phyloP scores from a whole-genome alignment of 495 filamentous ascomycete species.

The Schizothecium vesticola region DNA sequence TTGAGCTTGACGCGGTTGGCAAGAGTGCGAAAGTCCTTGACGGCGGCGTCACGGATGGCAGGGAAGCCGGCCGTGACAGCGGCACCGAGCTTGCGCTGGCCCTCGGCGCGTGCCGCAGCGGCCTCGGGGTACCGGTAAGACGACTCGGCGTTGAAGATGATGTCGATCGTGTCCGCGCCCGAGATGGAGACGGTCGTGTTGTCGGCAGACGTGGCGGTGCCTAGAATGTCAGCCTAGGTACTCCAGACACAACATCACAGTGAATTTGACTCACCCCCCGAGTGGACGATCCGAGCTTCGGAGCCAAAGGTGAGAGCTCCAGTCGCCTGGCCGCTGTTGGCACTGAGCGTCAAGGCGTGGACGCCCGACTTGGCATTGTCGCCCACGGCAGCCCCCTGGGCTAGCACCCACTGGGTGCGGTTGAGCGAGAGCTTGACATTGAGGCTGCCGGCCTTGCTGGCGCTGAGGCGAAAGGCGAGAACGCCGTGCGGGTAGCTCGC shows the following conservation, averaged over 20 bases:
- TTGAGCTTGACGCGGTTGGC: slow-evolving; percentile 32
- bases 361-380: background rate
- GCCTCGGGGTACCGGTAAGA: slow-evolving; percentile 15
- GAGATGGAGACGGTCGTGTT: slow-evolving; percentile 13
- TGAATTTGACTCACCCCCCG: background rate
- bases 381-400: background rate
- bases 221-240: background rate
- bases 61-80: slow-evolving; percentile 11
- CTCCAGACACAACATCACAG: slow-evolving; percentile 6
- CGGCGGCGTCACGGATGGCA: slow-evolving; percentile 13
- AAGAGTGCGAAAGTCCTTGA: slow-evolving; percentile 12
- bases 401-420: slow-evolving; percentile 13
- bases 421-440: slow-evolving; percentile 30
- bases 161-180: slow-evolving; percentile 17
- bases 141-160: slow-evolving; percentile 21
- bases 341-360: background rate
- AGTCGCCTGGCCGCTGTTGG: slow-evolving; percentile 11
- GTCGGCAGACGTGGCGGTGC: slow-evolving; percentile 19
- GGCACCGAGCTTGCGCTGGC: slow-evolving; percentile 22
- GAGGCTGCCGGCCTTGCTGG: slow-evolving; percentile 10
- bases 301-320: slow-evolving; percentile 11
- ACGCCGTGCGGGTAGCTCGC: slow-evolving; percentile 39
- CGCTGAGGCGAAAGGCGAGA: slow-evolving; percentile 37
- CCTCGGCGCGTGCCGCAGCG: slow-evolving; percentile 26
- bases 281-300: slow-evolving; percentile 6